Conservation (phyloP, 768 basidiomycete species). For the Mycena galericulata region DNA sequence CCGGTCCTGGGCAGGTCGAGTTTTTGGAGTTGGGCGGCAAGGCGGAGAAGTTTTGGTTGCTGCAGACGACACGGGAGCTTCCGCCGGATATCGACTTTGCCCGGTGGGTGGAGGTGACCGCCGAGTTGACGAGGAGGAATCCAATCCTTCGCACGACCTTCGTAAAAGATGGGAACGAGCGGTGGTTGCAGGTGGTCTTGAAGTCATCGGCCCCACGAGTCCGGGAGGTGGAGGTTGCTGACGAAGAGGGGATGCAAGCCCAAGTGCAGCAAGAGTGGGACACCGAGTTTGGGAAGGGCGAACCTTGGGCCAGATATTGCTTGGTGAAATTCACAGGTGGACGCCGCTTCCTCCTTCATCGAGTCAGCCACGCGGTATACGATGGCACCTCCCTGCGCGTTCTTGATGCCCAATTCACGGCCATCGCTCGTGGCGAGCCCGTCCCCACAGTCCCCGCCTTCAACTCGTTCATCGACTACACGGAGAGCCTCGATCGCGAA, state of each 20-base stretch:
- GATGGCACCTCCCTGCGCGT: slow-evolving; percentile 13
- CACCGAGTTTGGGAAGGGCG: background rate
- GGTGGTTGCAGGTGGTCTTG: background rate
- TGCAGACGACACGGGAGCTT: slow-evolving; percentile 6
- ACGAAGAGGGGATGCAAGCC: background rate
- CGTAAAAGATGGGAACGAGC: slow-evolving; percentile 1
- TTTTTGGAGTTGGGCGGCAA: background rate
- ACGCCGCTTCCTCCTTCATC: slow-evolving; percentile 13
- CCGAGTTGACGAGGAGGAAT: slow-evolving; percentile 16
- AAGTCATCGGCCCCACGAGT: background rate
- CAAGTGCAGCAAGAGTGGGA: background rate
- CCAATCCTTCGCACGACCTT: slow-evolving; percentile 20
- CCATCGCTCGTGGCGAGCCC: slow-evolving; percentile 16
- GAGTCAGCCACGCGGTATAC: slow-evolving; percentile 19
- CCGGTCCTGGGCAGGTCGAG: background rate
- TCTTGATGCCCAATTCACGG: slow-evolving; percentile 16
- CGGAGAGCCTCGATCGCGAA: background rate
- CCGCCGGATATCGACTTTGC: slow-evolving; percentile 10
- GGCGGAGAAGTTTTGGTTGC: background rate
- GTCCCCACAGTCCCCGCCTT: slow-evolving; percentile 6
- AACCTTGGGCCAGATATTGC: background rate
- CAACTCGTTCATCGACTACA: slow-evolving; percentile 11
- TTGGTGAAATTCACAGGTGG: background rate
- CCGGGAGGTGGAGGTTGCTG: background rate
- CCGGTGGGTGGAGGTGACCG: slow-evolving; percentile 21